Percentiles rank a stretch among this genome's conserved stretches.
phyloP scores from a whole-genome alignment of 2,329 filamentous ascomycete species.

The Massarina eburnea region DNA sequence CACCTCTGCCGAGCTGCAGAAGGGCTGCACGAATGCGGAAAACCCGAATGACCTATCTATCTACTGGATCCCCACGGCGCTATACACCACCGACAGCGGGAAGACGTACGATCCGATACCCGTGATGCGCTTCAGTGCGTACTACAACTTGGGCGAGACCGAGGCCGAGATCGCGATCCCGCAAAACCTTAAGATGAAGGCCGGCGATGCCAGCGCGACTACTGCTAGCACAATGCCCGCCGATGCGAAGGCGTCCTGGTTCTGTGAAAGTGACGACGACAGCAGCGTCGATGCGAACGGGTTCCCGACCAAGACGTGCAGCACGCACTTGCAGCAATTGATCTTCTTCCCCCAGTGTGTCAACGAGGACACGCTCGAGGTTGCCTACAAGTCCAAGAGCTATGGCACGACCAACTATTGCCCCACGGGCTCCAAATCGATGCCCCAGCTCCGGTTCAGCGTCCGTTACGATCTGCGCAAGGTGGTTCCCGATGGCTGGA shows the following conservation, averaged over 20 bases:
- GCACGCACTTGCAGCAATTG: conserved; percentile 49
- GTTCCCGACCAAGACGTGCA: conserved; percentile 43
- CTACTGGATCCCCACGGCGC: conserved; percentile 52
- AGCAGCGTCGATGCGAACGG: conserved; percentile 25
- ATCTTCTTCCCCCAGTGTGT: conserved; percentile 51
- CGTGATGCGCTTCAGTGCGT: conserved; percentile 48
- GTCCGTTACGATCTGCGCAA: conserved; percentile 52
- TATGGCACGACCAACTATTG: conserved; percentile 42
- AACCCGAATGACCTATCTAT: conserved; percentile 52
- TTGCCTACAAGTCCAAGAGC: conserved; percentile 38
- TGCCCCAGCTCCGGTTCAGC: conserved; percentile 52
- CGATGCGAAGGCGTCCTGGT: conserved; percentile 28
- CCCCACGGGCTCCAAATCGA: conserved; percentile 48
- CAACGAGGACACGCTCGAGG: conserved; percentile 39
- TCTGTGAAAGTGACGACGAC: conserved; percentile 27
- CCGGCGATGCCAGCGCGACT: conserved; percentile 44
- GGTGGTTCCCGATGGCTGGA: conserved; percentile 49
- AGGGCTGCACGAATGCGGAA: conserved; percentile 48
- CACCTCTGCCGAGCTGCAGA: conserved; percentile 43
- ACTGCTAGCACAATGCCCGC: conserved; percentile 19
- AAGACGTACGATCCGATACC: conserved; percentile 37
- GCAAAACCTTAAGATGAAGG: conserved; percentile 47
- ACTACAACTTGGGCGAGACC: conserved; percentile 48
- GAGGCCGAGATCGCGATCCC: conserved; percentile 51
- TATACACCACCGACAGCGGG: conserved; percentile 39